These are phyloP conservation scores for Ceratocystis eucalypticola DNA, from an alignment of 2,329 filamentous ascomycete genomes.

Conservation along the genomic window DNA sequence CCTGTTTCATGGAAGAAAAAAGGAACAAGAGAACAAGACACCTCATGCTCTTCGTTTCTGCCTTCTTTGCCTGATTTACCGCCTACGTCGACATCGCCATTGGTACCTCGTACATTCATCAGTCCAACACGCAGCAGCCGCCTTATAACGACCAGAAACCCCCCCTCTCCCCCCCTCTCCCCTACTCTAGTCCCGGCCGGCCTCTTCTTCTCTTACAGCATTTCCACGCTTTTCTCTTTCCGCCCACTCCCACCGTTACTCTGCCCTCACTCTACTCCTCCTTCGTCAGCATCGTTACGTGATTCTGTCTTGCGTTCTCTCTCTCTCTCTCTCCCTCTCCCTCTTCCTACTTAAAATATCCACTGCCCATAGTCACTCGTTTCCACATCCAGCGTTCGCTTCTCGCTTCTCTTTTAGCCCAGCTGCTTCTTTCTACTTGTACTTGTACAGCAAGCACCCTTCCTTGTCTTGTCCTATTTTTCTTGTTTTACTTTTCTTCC, in stretches of 20 bases:
- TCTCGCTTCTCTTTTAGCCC: neutral
- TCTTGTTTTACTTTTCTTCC: neutral
- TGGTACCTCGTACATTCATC: neutral
- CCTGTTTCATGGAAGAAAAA: too few species aligned
- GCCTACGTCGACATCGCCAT: too few species aligned
- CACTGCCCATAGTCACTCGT: slow-evolving; percentile 1
- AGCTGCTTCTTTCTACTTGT: too few species aligned
- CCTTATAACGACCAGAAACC: neutral
- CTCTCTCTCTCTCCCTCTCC: neutral
- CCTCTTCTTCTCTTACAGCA: neutral
- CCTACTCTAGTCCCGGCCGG: neutral
- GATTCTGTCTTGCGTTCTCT: neutral
- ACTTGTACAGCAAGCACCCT: too few species aligned
- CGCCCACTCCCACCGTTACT: too few species aligned
- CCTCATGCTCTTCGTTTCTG: too few species aligned
- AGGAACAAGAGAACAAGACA: too few species aligned
- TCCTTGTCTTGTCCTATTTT: too few species aligned
- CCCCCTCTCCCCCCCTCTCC: neutral
- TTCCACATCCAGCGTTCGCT: neutral
- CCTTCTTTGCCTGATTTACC: too few species aligned
- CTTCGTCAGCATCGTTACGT: neutral
- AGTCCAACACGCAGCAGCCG: neutral
- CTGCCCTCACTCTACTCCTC: neutral
- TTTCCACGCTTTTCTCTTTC: too few species aligned
- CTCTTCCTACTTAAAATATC: neutral